Evolutionary conservation across 768 basidiomycete species (phyloP).

Genomic region (Galerina marginata): DNA sequence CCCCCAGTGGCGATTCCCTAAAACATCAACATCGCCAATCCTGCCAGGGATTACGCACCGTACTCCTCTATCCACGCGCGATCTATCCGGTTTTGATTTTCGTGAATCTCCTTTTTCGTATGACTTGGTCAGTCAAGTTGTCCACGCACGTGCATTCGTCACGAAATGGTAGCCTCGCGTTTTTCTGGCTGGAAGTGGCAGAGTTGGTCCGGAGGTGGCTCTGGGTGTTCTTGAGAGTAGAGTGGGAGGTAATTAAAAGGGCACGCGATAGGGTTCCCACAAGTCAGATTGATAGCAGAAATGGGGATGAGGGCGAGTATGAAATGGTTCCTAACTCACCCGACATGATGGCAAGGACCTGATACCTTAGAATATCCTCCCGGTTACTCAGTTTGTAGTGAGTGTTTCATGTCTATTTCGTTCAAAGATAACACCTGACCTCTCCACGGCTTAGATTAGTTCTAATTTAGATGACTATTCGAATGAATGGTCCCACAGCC

Average conservation of each 20-base stretch:
- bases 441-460: slow-evolving; percentile 11
- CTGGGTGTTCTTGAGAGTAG: slow-evolving; percentile 96
- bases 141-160: slow-evolving; percentile 83
- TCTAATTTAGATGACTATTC: slow-evolving; percentile 18
- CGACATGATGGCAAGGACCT: slow-evolving; percentile 16
- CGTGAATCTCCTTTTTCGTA: slow-evolving; percentile 84
- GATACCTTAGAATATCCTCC: slow-evolving; percentile 7
- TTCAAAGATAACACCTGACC: slow-evolving; percentile 12
- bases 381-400: slow-evolving; percentile 17
- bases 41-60: slow-evolving; percentile 76
- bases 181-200: slow-evolving; percentile 90
- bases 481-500: not conserved
- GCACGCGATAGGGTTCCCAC: slow-evolving; percentile 36
- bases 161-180: slow-evolving; percentile 77
- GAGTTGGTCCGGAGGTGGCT: slow-evolving; percentile 93
- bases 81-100: slow-evolving; percentile 84
- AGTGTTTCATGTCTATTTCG: slow-evolving; percentile 14
- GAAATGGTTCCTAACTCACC: slow-evolving; percentile 46
- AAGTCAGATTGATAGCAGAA: slow-evolving; percentile 33
- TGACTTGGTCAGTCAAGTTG: slow-evolving; percentile 94
- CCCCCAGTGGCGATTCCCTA: slow-evolving; percentile 25
- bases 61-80: slow-evolving; percentile 79
- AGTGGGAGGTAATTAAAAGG: slow-evolving; percentile 90
- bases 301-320: slow-evolving; percentile 39
- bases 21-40: slow-evolving; percentile 38